Evolutionary conservation across 1,139 yeast species (phyloP), one percentile per base, ranked within the genome.

Genomic region (Blastobotrys elegans): DNA sequence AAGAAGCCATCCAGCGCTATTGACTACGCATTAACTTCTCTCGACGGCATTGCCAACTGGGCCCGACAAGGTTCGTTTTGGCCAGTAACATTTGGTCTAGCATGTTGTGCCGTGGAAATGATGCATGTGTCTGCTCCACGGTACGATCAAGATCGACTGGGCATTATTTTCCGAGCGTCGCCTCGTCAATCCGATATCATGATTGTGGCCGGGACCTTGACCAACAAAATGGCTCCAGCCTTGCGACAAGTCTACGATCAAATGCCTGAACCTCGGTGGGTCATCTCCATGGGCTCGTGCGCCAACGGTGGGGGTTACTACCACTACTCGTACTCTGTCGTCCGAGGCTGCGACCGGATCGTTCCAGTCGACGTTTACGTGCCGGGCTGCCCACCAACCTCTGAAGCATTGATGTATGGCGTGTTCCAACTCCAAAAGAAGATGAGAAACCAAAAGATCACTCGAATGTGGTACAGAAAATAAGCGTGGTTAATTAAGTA

Each of bases 301-400:
- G 96, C 96, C 54, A 87, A 87, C 65, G 96, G 96, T 53, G 96
- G 96, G 54, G 96, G 96, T 34, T 87, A 87, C 71, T 87, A 87
- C 71, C 95, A 87, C 69, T 87, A 87, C 68, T 84, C 94, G 16
- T 87, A 87, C 70, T 79, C 90, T 30, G 95, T 87, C 29, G 94
- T 87, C 26, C 77, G 96, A 65, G 96, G 96, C 40, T 88, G 95
- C 63, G 96, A 87, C 72, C 74, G 96, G 65, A 75, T 87, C 52
- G 80, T 87, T 39, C 96, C 96, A 11, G 95, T 87, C 33, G 96
- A 87, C 66, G 85, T 87, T 44, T 87, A 86, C 63, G 95, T 87
- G 44, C 96, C 96, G 17, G 96, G 96, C 8, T 87, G 96, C 70
- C 96, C 96, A 22, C 96, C 96, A 45, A 84, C 95, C 26, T 77